phyloP scores from a whole-genome alignment of 2,329 filamentous ascomycete species.

The Botrytis galanthina region DNA sequence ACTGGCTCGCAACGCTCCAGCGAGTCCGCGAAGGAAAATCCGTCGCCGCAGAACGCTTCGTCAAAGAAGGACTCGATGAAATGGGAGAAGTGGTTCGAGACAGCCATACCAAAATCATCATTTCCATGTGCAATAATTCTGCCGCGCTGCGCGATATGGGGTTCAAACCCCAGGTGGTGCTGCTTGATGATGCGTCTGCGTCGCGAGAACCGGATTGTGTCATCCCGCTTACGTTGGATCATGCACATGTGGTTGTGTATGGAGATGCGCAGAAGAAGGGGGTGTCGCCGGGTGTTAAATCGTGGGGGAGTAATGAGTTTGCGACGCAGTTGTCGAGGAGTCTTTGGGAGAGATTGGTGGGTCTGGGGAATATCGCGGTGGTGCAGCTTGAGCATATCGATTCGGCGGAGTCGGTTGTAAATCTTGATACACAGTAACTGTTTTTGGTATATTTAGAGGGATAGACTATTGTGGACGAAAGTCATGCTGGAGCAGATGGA shows the following conservation, averaged over 20 bases:
- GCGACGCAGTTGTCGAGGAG: not conserved
- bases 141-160: not conserved
- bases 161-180: not conserved
- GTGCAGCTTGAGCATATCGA: not conserved
- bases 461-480: no score
- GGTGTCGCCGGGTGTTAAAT: not conserved
- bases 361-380: not conserved
- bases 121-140: not conserved
- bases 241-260: not conserved
- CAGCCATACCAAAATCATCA: not conserved
- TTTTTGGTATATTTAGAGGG: no score
- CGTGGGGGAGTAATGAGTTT: not conserved
- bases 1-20: not conserved
- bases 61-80: not conserved
- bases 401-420: no score
- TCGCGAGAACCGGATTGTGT: not conserved
- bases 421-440: no score
- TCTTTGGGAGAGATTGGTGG: not conserved
- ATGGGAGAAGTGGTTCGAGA: not conserved
- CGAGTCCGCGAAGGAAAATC: not conserved
- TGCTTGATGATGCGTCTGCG: not conserved
- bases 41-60: not conserved
- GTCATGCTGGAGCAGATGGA: no score
- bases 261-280: not conserved
- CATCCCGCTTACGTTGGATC: not conserved